Evolutionary conservation across 1,139 yeast genomes (phyloP).

Genomic region (Sugiyamaella grinbergsii): DNA sequence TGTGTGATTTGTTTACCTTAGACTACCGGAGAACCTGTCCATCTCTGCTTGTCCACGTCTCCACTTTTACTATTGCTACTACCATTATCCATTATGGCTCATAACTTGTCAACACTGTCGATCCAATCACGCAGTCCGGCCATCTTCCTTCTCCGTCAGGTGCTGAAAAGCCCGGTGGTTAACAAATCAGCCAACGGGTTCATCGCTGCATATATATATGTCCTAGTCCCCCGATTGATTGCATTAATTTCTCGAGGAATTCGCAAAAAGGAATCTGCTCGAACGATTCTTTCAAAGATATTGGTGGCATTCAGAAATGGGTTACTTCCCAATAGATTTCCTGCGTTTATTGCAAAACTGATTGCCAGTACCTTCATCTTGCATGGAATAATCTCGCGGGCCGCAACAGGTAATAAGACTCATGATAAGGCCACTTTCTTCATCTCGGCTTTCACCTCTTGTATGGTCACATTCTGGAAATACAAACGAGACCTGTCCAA

Average conservation of each 20-base stretch:
- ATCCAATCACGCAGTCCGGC: background rate
- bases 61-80: background rate
- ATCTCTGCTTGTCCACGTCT: too few species aligned
- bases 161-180: background rate
- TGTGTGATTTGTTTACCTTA: too few species aligned
- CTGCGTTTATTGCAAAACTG: slow-evolving; percentile 41
- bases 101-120: background rate
- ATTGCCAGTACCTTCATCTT: slow-evolving; percentile 42
- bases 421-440: slow-evolving; percentile 14
- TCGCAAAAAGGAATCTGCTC: slow-evolving; percentile 27
- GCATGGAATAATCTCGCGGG: slow-evolving; percentile 39
- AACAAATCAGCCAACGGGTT: slow-evolving; percentile 39
- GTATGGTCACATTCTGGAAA: slow-evolving; percentile 18
- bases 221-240: slow-evolving; percentile 43
- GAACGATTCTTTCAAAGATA: slow-evolving; percentile 26
- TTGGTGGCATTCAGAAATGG: slow-evolving; percentile 35
- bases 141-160: background rate
- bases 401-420: background rate
- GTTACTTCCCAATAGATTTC: slow-evolving; percentile 42
- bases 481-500: slow-evolving; percentile 14
- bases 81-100: slow-evolving; percentile 2
- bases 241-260: slow-evolving; percentile 34
- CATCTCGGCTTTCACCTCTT: slow-evolving; percentile 27
- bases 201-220: slow-evolving; percentile 46
- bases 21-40: too few species aligned